Base-by-base conservation (phyloP, 306 rosid genomes). In the Cicer pinnatifidum region DNA sequence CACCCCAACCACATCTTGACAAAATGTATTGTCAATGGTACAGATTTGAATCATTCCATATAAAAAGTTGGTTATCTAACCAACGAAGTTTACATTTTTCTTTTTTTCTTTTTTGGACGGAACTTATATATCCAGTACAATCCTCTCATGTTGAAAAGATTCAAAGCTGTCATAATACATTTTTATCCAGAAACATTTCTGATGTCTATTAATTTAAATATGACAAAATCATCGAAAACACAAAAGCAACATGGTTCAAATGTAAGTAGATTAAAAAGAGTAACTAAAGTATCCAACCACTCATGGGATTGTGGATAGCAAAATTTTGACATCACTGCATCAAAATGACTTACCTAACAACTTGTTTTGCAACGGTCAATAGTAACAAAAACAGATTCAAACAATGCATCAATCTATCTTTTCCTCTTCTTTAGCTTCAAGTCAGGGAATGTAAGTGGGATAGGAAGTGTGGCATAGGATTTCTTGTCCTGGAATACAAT, bases 361-460 rank as follows among this genome's bases (percentile, higher is more conserved):
- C 40, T 57, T 67, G 46, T 44, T 53, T 61, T 67, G 63, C 50
- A 37, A 67, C 38, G 16, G 66, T 58, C 19, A 33, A 20, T 59
- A 23, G 63, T 16, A 63, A 69, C 71, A 67, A 9, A 47, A 65
- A 13, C 15, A 45, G 69, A 20, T 51, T 33, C 13, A n/a, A 20
- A 57, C 43, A 7, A 50, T 12, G 40, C 11, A 64, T 20, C 69
- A 35, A 13, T 57, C 75, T 74, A 72, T 10, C 64, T 51, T 47
- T 53, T 71, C 46, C 85, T 70, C 72, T 84, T 80, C 84, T 50
- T 82, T 58, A 4, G 76, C 78, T 44, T 79, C 75, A 73, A 3
- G 13, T 51, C 23, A n/a, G 91, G 96, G 72, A 91, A 94, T 52
- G 62, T 59, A 54, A 94, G 97, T 20, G 98, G 98, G 19, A 83